These are phyloP conservation scores for Pichia sp. DNA, from an alignment of 1,139 yeast genomes.

Conservation along the genomic window DNA sequence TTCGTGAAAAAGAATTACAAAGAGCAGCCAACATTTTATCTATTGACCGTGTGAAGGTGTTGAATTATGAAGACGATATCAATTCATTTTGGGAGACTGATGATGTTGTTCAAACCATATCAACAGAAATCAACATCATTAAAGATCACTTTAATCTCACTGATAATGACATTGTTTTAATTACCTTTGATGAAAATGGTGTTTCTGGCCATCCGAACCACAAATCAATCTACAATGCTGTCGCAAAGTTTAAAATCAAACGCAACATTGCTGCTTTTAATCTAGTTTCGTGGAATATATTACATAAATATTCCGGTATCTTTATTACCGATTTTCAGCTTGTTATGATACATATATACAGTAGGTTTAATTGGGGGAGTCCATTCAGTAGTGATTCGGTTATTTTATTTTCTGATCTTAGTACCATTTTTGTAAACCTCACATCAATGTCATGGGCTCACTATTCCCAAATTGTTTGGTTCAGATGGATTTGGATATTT, in stretches of 20 bases:
- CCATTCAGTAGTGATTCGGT: conserved; percentile 16
- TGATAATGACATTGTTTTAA: conserved; percentile 35
- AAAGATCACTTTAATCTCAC: conserved; percentile 8
- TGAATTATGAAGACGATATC: conserved; percentile 70
- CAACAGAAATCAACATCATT: conserved; percentile 5
- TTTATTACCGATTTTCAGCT: conserved; percentile 39
- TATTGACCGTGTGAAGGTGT: conserved; percentile 36
- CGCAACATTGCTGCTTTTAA: conserved; percentile 20
- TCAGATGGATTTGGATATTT: conserved; percentile 80
- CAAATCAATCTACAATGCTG: conserved; percentile 55
- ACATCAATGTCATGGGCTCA: conserved; percentile 83
- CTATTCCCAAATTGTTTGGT: conserved; percentile 91
- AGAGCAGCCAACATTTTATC: conserved; percentile 56
- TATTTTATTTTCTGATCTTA: conserved; percentile 45
- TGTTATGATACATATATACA: neutral
- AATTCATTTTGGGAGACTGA: conserved; percentile 53
- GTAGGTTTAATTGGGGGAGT: neutral
- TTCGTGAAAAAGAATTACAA: conserved; percentile 52
- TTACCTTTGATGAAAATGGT: conserved; percentile 81
- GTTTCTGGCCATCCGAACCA: conserved; percentile 87
- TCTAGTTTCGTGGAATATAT: conserved; percentile 37
- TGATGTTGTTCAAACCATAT: conserved; percentile 30
- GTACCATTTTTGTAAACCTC: conserved; percentile 51
- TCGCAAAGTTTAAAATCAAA: conserved; percentile 30
- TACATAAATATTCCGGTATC: conserved; percentile 47